Evolutionary conservation across 2,329 filamentous ascomycete genomes (phyloP), one percentile per base, ranked within the genome.

Genomic region (Pseudogymnoascus sp.): DNA sequence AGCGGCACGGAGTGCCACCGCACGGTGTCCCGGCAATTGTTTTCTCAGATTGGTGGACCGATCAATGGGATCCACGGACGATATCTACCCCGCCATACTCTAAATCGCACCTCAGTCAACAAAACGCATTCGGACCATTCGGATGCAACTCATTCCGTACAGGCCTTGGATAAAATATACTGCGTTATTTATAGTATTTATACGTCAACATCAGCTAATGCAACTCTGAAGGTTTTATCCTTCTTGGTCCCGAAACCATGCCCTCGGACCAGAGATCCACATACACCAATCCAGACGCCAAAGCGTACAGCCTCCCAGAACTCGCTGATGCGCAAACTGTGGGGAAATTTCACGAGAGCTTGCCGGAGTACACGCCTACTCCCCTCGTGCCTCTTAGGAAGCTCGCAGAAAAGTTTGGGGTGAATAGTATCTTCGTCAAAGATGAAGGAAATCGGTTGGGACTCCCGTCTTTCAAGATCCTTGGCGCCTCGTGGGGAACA

Each of bases 391-490:
- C 76, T 0, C 76, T 91, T 0, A 75, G 79, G 0, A 68, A 74
- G 0, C 66, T 91, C 0, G 86, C 88, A 0, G 67, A 75, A 2
- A 78, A 85, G 12, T 73, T 91, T 0, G 82, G 82, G 0, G 75
- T 90, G 10, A 74, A 75, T 0, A 75, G 79, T 4, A 77, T 92
- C 3, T 79, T 86, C 38, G 70, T 92, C 66, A 93, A 93, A 70
- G 84, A 92, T 68, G 89, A 93, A 72, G 85, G 82, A 28, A 77
- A 75, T 62, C 82, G 89, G 4, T 83, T 91, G 38, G 85, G 86
- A 0, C 78, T 92, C 1, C 87, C 88, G 0, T 82, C 89, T 0
- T 93, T 92, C 78, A 94, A 94, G 73, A 89, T 92, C 50, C 80
- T 92, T 0, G 90, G 90, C 18, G 89, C 90, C 0, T 89, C 87